Evolutionary conservation across 805 yeast genomes (phyloP), one percentile per base, ranked within the genome.

Genomic region (Hanseniaspora taiwanica): DNA sequence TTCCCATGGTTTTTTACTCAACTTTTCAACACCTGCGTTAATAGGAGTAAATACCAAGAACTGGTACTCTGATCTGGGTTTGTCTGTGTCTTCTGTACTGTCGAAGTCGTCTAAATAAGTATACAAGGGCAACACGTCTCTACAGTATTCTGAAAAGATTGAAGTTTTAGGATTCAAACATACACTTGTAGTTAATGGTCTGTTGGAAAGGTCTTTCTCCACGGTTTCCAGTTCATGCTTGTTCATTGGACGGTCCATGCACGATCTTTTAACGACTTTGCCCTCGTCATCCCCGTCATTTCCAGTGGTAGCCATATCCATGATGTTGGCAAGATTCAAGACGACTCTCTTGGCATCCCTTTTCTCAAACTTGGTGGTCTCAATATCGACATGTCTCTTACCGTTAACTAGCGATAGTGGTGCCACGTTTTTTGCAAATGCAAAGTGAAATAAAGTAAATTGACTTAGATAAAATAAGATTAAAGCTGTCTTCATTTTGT

Each of bases 1-100:
- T 53, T 79, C 78, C 94, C 94, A 85, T 17, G 94, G 94, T 55
- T 83, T 84, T 41, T 55, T 42, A 3, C 57, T 10, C 37, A 78
- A 52, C 2, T 65, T 59, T 24, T 60, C 60, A 43, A 84, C 64
- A 3, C 84, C 87, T 10, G 56, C 58, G 51, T 84, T 74, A 2
- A 74, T 64, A 6, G 94, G 94, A 2, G 93, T 83, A 51, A 84
- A 69, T 6, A 84, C 69, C 18, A 82, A 59, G 42, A 61, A 33
- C 23, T 19, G 23, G 21, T 19, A 65, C 49, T 63, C 63, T n/a
- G 33, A 29, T 16, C 33, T 29, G 33, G 10, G 18, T 8, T n/a
- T 10, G 10, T 29, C 33, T 5, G 5, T 18, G 17, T n/a, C 18
- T 29, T 13, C 14, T 29, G 18, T 16, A 4, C 29, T 25, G 10